Conservation (phyloP, 805 yeast genomes). For the Candida taoyuanica region DNA sequence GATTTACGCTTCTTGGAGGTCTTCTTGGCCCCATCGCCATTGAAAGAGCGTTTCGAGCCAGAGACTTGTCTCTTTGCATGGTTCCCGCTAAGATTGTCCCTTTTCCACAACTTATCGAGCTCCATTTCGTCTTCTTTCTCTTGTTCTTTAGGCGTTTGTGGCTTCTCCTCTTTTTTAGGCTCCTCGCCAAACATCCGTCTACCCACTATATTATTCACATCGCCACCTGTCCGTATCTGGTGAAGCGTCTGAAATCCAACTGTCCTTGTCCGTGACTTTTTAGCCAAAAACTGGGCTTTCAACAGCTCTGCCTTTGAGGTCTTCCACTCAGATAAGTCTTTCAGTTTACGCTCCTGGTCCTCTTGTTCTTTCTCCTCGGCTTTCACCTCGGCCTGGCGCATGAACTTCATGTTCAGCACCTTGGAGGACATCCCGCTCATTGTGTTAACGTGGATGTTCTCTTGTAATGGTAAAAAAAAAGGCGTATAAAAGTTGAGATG, state of each 20-base stretch:
- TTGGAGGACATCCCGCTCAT: slow-evolving; percentile 48
- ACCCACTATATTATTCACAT: slow-evolving; percentile 17
- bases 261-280: slow-evolving; percentile 30
- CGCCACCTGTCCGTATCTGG: slow-evolving; percentile 18
- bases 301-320: slow-evolving; percentile 23
- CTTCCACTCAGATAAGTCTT: slow-evolving; percentile 37
- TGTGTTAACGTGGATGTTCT: not conserved
- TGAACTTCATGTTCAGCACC: slow-evolving; percentile 82
- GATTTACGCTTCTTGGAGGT: slow-evolving; percentile 20
- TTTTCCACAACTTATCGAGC: slow-evolving; percentile 24
- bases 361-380: slow-evolving; percentile 32
- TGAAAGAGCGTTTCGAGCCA: slow-evolving; percentile 11
- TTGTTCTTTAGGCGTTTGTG: slow-evolving; percentile 3
- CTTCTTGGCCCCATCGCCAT: slow-evolving; percentile 16
- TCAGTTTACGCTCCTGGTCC: slow-evolving; percentile 33
- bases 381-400: slow-evolving; percentile 41
- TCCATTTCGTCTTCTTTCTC: slow-evolving; percentile 1
- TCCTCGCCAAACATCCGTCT: slow-evolving; percentile 28
- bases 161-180: slow-evolving; percentile 16
- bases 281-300: slow-evolving; percentile 24
- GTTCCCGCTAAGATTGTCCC: slow-evolving; percentile 18
- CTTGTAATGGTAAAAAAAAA: no score
- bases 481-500: not conserved
- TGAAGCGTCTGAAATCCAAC: slow-evolving; percentile 41
- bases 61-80: slow-evolving; percentile 8